Percentiles rank a stretch among this genome's conserved stretches.
phyloP scores from a whole-genome alignment of 768 basidiomycete genomes.

The Heimioporus sp. region DNA sequence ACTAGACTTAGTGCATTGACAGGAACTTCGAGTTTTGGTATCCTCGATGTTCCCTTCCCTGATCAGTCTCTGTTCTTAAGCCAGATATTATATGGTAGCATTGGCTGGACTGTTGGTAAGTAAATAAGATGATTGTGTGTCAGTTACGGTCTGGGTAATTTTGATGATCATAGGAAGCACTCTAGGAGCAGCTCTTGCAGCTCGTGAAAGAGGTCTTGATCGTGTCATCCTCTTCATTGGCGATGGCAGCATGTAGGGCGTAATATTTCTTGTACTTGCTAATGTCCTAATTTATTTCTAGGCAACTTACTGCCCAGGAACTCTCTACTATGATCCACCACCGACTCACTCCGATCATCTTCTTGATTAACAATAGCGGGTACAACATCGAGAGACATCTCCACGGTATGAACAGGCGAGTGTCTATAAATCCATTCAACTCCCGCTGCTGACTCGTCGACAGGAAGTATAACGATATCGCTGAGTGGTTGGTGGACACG shows the following conservation, averaged over 20 bases:
- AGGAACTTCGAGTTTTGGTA: conserved; percentile 83
- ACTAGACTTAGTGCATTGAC: not conserved
- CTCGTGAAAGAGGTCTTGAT: conserved; percentile 55
- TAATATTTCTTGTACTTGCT: not conserved
- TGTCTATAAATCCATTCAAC: not conserved
- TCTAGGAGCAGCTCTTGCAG: conserved; percentile 81
- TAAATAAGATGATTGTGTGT: not conserved
- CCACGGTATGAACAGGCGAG: conserved; percentile 59
- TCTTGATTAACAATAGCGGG: conserved; percentile 76
- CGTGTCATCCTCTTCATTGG: conserved; percentile 85
- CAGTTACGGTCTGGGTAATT: not conserved
- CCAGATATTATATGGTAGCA: conserved; percentile 89
- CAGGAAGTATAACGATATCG: conserved; percentile 86
- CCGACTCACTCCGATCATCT: conserved; percentile 77
- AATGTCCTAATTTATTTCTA: conserved; percentile 25
- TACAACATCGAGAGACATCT: conserved; percentile 87
- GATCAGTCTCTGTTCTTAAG: conserved; percentile 60
- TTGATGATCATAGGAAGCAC: conserved; percentile 44
- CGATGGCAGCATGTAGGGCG: conserved; percentile 71
- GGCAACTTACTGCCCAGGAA: conserved; percentile 81
- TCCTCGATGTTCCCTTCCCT: conserved; percentile 79
- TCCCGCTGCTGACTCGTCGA: not conserved
- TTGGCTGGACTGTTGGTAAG: conserved; percentile 84
- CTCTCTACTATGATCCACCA: conserved; percentile 78
- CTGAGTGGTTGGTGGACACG: conserved; percentile 50